Conservation (phyloP, 163 green algal genomes). For the Chlamydomonas reinhardtii region DNA sequence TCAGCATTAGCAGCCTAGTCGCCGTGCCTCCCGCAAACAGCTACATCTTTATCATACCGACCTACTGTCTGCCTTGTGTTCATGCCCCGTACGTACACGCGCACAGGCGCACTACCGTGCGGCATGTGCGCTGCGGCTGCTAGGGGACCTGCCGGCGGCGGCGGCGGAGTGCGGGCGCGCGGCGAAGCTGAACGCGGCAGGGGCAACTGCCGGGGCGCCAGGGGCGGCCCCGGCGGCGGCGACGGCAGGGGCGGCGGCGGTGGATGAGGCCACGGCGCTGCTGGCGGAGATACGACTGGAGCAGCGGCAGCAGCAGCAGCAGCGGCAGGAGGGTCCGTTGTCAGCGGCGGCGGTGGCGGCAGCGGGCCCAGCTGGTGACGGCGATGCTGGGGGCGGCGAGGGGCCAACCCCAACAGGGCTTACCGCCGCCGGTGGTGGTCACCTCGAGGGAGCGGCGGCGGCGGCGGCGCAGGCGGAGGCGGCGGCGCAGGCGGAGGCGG, state of each 20-base stretch:
- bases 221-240: background rate
- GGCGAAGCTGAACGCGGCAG: background rate
- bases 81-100: too few relatives aligned
- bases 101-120: constrained; percentile 36
- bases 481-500: background rate
- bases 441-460: too few relatives aligned
- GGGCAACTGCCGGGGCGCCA: background rate
- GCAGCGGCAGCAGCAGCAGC: background rate
- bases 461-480: background rate
- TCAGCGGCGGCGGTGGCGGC: background rate
- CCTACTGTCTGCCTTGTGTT: too few relatives aligned
- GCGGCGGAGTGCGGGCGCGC: constrained; percentile 2
- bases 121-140: constrained; percentile 20
- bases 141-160: constrained; percentile 25
- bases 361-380: background rate
- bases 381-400: background rate
- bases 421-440: too few relatives aligned
- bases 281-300: constrained; percentile 13
- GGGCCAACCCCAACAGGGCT: too few relatives aligned
- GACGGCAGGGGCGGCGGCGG: background rate
- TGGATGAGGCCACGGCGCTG: constrained; percentile 18
- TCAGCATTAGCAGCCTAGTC: too few relatives aligned
- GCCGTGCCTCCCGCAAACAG: too few relatives aligned
- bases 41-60: too few relatives aligned
- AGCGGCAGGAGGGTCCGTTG: too few relatives aligned